A percentile compares a stretch with the other conserved stretches of the same genome.
phyloP scores from a whole-genome alignment of 2,329 filamentous ascomycete species.

The Aspergillaceae sp. region DNA sequence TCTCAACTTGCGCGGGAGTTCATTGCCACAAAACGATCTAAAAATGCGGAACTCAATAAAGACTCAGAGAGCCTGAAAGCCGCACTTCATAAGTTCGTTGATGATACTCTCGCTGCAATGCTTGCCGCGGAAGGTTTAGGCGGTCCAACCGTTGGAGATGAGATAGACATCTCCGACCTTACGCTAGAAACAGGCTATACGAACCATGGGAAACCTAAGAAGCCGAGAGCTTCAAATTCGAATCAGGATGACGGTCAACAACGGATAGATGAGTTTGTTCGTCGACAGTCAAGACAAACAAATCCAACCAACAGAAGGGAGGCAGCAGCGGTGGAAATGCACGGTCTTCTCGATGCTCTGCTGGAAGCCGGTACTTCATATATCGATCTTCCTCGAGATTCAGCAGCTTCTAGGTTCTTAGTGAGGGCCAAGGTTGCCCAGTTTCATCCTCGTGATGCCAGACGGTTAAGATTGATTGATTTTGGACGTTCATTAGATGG shows the following conservation, averaged over 20 bases:
- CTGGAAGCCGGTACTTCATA: constrained; percentile 41
- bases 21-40: constrained; percentile 51
- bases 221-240: constrained; percentile 22
- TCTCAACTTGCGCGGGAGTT: constrained; percentile 56
- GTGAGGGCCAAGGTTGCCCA: constrained; percentile 49
- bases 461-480: constrained; percentile 45
- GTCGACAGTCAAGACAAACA: constrained; percentile 19
- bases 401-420: constrained; percentile 46
- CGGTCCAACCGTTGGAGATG: constrained; percentile 70
- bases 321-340: constrained; percentile 41
- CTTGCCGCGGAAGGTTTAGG: constrained; percentile 76
- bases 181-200: constrained; percentile 47
- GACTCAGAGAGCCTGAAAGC: constrained; percentile 55
- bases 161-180: constrained; percentile 55
- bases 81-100: constrained; percentile 61
- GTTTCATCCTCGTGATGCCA: constrained; percentile 47
- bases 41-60: constrained; percentile 52
- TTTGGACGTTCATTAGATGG: constrained; percentile 37
- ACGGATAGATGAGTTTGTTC: constrained; percentile 45
- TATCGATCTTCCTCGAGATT: constrained; percentile 41
- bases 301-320: constrained; percentile 37
- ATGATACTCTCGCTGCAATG: constrained; percentile 61
- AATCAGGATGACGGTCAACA: constrained; percentile 32
- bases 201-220: constrained; percentile 41
- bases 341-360: constrained; percentile 39